These are phyloP conservation scores for Saccharomyces jurei DNA, from an alignment of 805 yeast genomes.

Conservation along the genomic window DNA sequence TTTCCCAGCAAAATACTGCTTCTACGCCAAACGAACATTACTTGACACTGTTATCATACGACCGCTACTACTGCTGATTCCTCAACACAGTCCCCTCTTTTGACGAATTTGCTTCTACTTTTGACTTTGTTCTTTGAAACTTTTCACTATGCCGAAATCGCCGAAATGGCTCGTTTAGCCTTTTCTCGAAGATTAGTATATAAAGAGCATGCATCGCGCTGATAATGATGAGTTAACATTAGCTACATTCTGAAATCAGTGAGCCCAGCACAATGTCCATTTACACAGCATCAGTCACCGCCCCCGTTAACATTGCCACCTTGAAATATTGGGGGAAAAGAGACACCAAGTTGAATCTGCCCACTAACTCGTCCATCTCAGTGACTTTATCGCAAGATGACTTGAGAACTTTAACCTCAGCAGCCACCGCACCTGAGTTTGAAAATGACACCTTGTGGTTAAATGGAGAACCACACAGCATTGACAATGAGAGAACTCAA, in stretches of 20 bases:
- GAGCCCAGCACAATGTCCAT: constrained; percentile 36
- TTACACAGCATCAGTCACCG: constrained; percentile 75
- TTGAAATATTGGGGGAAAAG: constrained; percentile 98
- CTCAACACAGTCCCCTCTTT: neutral
- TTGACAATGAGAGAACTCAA: constrained; percentile 53
- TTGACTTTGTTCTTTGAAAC: neutral
- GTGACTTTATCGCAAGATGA: constrained; percentile 90
- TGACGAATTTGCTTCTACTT: neutral
- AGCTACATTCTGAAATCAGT: neutral
- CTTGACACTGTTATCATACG: neutral
- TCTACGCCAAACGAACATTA: neutral
- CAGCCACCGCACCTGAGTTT: constrained; percentile 53
- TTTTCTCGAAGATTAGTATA: neutral
- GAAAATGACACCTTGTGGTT: constrained; percentile 67
- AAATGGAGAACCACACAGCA: constrained; percentile 74
- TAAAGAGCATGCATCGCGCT: neutral
- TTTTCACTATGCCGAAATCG: neutral
- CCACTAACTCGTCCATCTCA: constrained; percentile 93
- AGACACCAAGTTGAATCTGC: constrained; percentile 78
- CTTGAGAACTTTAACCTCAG: constrained; percentile 86
- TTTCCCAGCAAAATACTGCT: neutral
- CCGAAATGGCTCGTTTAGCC: neutral
- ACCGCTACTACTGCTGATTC: neutral
- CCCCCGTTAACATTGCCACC: constrained; percentile 97
- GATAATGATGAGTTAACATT: neutral